Evolutionary conservation across 352 stramenopile species (phyloP).

Genomic region (Globisporangium heterothallicum): DNA sequence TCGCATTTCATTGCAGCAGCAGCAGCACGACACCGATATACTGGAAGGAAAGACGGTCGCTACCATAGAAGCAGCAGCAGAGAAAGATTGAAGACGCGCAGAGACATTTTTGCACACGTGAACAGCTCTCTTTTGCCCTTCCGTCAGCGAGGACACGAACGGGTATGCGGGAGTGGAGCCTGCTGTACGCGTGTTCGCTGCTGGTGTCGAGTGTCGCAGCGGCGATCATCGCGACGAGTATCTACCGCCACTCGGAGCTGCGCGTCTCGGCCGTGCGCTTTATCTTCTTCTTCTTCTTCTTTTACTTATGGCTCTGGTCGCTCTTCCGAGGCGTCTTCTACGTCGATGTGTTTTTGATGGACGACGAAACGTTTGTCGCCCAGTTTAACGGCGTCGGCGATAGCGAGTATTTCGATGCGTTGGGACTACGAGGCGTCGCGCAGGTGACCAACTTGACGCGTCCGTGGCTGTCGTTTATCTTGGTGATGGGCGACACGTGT

Average conservation of each 20-base stretch:
- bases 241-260: conserved; percentile 33
- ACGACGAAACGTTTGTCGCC: conserved; percentile 3
- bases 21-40: too few relatives aligned
- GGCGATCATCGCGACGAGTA: conserved; percentile 25
- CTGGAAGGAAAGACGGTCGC: too few relatives aligned
- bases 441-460: conserved; percentile 30
- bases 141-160: too few relatives aligned
- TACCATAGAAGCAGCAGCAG: too few relatives aligned
- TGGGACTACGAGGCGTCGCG: conserved; percentile 33
- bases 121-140: too few relatives aligned
- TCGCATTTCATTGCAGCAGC: too few relatives aligned
- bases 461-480: conserved; percentile 32
- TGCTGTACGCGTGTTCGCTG: conserved; percentile 37
- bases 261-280: conserved; percentile 38
- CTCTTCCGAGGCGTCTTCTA: conserved; percentile 46
- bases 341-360: conserved; percentile 28
- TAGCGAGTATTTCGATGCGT: conserved; percentile 28
- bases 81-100: too few relatives aligned
- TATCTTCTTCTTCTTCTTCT: conserved; percentile 55
- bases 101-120: too few relatives aligned
- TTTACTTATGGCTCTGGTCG: conserved; percentile 57
- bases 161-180: conserved; percentile 34
- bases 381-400: conserved; percentile 8
- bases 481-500: conserved; percentile 34
- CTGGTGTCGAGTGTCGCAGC: conserved; percentile 32